Base-by-base conservation (phyloP, 306 rosid genomes). In the Rosa multiflora region DNA sequence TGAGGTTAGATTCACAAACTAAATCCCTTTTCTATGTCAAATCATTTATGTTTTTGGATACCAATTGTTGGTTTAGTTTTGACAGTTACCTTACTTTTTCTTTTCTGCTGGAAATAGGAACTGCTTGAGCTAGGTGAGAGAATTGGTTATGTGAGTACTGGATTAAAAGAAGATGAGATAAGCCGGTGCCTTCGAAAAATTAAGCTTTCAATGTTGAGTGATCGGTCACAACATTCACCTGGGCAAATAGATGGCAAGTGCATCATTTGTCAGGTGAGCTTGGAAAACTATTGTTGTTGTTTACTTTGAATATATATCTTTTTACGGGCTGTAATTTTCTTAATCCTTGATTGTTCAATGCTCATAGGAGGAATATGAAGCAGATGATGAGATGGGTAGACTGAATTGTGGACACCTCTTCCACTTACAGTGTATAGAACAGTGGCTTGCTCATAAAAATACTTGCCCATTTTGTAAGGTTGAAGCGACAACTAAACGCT, bases 391-490 rank as follows among this genome's bases (percentile, higher is more conserved):
- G 39, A 48, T 93, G 86, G 99, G 99, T 20, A 93, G 77, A 86
- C 89, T 96, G 78, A 83, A 86, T 5, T 96, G 99, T 71, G 97
- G 90, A 64, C 99, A 96, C 67, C 35, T 86, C 84, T 96, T 89
- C 80, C 99, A 96, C 76, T 62, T 90, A 75, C 82, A 87, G 68
- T 93, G 99, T 76, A 91, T 96, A 81, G 87, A 87, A 82, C 96
- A 89, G 85, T 96, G 99, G 99, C 92, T 96, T 73, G 83, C 80
- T 58, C 99, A 87, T 75, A 96, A 93, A 77, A 96, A 96, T 56
- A 82, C 85, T 78, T 96, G 99, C 86, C 99, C 99, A 0, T 90
- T 96, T 46, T 96, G 99, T 69, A 96, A 96, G 91, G 85, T 82
- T 61, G 92, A 94, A 75, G 94, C 90, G 2, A 81, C 63, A 74